These are phyloP conservation scores for Heterobasidion irregulare DNA, from an alignment of 1,284 basidiomycete genomes.

Conservation along the genomic window DNA sequence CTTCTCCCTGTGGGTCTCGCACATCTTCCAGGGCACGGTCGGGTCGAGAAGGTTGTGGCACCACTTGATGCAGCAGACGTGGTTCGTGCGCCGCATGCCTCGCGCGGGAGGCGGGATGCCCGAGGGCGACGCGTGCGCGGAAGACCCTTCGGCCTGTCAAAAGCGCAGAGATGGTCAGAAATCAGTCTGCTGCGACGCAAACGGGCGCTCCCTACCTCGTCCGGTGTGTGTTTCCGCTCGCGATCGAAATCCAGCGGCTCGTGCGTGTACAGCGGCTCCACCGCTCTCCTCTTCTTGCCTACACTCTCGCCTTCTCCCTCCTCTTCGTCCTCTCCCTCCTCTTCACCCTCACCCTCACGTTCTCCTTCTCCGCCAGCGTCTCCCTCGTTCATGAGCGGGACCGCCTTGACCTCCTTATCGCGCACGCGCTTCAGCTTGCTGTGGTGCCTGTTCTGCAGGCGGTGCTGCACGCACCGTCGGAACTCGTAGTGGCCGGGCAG, in stretches of 20 bases:
- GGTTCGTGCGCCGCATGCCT: constrained; percentile 2
- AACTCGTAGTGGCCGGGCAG: constrained; percentile 37
- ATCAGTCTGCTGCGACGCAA: background rate
- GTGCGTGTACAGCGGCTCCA: background rate
- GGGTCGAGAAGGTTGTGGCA: constrained; percentile 38
- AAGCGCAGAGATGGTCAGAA: background rate
- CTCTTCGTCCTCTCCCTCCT: background rate
- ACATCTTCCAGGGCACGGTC: constrained; percentile 35
- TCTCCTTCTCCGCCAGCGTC: background rate
- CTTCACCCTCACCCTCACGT: background rate
- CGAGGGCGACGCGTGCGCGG: background rate
- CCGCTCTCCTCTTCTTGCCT: background rate
- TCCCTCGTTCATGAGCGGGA: constrained; percentile 12
- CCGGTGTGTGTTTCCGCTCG: background rate
- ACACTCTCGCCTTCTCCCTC: background rate
- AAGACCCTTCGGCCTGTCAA: background rate
- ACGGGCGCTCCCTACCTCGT: background rate
- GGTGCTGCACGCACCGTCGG: constrained; percentile 46
- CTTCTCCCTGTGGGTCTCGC: constrained; percentile 30
- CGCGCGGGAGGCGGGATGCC: background rate
- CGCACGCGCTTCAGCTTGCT: constrained; percentile 41
- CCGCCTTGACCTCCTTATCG: constrained; percentile 34
- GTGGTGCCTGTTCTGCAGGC: constrained; percentile 44
- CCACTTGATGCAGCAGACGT: constrained; percentile 29
- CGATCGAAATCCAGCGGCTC: background rate